Evolutionary conservation across 805 yeast genomes (phyloP), one percentile per base, ranked within the genome.

Genomic region (Ogataea glucozyma): DNA sequence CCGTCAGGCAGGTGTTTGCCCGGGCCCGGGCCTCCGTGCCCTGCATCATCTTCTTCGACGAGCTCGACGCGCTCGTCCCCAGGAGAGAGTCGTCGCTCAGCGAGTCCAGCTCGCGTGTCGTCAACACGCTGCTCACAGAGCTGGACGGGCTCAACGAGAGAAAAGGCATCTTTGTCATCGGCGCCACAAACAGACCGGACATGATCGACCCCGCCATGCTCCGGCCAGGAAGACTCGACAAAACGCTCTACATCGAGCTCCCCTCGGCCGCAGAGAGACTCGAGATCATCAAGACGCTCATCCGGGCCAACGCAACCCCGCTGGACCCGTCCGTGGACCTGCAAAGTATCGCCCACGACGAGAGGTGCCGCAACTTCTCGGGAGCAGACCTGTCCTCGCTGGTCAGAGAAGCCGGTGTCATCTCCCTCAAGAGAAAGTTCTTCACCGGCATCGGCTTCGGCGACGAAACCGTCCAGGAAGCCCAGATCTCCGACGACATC

Each of bases 171-270:
- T 93, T 85, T 63, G 98, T 91, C 4, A 79, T 91, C 52, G 98
- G 97, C 21, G 99, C 99, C 2, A 91, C 99, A 0, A 91, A 91
- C 57, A 77, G 99, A 61, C 98, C 98, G 0, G 99, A 91, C 62
- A 91, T 91, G 88, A 93, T 91, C 51, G 99, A 91, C 65, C 89
- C 96, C 3, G 99, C 99, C 0, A 93, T 91, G 98, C 68, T 93
- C 33, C 78, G 99, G 61, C 98, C 98, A 0, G 99, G 98, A 5
- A 79, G 99, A 64, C 73, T 91, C 56, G 98, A 93, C 60, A 93
- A 91, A 65, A 88, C 96, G 2, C 69, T 91, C 33, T 91, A 83
- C 64, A 91, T 91, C 20, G 97, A 91, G 61, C 72, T 91, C 39
- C 99, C 99, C 3, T 77, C 79, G 6, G 77, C 80, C 1, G 72